Conservation (phyloP, 2,329 filamentous ascomycete species). For the Xylogone sp. region DNA sequence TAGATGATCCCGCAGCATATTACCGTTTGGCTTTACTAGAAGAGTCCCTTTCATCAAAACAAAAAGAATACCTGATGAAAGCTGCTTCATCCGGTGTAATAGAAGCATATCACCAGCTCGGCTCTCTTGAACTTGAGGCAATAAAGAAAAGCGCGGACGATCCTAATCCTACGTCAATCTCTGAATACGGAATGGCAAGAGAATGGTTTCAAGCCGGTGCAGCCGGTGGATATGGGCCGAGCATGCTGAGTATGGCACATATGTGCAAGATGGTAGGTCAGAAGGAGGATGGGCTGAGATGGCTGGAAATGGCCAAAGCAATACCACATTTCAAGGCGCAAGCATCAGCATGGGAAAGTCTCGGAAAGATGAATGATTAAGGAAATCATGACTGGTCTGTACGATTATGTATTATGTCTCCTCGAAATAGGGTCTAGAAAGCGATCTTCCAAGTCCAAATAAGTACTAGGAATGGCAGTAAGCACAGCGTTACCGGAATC, state of each 20-base stretch:
- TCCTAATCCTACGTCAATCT: conserved; percentile 6
- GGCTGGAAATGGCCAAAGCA: conserved; percentile 18
- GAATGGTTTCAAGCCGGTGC: conserved; percentile 27
- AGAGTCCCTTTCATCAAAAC: conserved; percentile 10
- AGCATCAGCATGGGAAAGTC: conserved; percentile 1
- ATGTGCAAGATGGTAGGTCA: conserved; percentile 19
- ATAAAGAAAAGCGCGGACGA: conserved; percentile 2
- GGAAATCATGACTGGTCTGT: background rate
- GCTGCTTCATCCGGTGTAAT: conserved; percentile 24
- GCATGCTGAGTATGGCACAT: conserved; percentile 24
- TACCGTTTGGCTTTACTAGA: conserved; percentile 24
- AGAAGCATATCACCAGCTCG: conserved; percentile 26
- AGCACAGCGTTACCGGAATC: no score
- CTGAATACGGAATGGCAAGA: conserved; percentile 22
- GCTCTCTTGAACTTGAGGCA: conserved; percentile 19
- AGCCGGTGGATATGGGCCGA: conserved; percentile 17
- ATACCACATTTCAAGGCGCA: conserved; percentile 8
- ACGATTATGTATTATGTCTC: no score
- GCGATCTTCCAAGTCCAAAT: no score
- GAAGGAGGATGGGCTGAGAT: conserved; percentile 13
- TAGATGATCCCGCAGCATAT: conserved; percentile 25
- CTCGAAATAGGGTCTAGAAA: no score
- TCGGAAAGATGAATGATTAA: background rate
- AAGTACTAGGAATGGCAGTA: no score
- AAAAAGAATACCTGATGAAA: conserved; percentile 23